Conservation (phyloP, 768 basidiomycete genomes). For the Coprinopsis sp. region DNA sequence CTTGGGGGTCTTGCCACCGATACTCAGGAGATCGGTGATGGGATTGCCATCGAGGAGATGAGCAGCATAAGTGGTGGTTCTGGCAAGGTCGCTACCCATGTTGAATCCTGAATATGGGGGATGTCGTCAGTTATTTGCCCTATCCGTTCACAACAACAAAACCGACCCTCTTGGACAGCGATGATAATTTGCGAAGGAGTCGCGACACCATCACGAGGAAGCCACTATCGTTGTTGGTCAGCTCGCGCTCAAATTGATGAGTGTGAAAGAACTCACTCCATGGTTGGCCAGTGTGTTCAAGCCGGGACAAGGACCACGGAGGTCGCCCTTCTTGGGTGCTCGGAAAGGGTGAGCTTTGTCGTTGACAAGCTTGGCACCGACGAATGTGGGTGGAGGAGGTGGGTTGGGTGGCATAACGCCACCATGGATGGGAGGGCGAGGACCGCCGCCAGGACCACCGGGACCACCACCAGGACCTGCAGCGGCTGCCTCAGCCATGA, state of each 20-base stretch:
- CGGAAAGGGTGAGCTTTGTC: background rate
- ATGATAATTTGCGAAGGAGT: slow-evolving; percentile 9
- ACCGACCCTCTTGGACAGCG: slow-evolving; percentile 11
- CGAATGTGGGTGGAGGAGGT: background rate
- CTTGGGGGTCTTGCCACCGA: slow-evolving; percentile 3
- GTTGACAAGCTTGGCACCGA: background rate
- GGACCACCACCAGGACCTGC: too few relatives aligned
- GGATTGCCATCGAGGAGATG: slow-evolving; percentile 7
- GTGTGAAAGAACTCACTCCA: slow-evolving; percentile 11
- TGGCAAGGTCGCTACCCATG: slow-evolving; percentile 2
- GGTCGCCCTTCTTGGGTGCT: slow-evolving; percentile 7
- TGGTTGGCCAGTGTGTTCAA: slow-evolving; percentile 17
- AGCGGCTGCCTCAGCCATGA: too few relatives aligned
- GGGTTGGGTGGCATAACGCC: too few relatives aligned
- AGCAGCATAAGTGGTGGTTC: slow-evolving; percentile 1
- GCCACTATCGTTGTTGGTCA: slow-evolving; percentile 1
- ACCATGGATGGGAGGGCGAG: too few relatives aligned
- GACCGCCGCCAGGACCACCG: too few relatives aligned
- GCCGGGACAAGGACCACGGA: slow-evolving; percentile 17
- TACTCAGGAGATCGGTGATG: too few relatives aligned
- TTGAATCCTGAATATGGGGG: slow-evolving; percentile 9
- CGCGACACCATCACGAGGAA: slow-evolving; percentile 11
- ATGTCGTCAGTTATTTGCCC: background rate
- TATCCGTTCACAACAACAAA: background rate
- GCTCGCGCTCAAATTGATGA: background rate